These are phyloP conservation scores for Sphaerobolus stellatus DNA, from an alignment of 1,284 basidiomycete genomes.

Conservation along the genomic window DNA sequence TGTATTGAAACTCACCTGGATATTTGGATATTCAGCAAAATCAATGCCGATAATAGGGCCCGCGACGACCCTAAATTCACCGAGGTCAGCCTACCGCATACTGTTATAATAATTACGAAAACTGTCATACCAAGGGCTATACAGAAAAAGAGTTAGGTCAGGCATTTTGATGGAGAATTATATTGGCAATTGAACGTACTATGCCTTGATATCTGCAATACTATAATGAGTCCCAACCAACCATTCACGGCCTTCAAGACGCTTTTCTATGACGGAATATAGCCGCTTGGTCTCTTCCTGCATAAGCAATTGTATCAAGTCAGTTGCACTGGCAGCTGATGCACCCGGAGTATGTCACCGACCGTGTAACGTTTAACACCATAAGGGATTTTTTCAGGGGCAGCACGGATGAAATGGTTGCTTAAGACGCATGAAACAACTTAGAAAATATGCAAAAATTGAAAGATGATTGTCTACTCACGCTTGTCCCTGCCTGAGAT, in stretches of 20 bases:
- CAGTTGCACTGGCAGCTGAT: neutral
- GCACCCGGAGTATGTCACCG: neutral
- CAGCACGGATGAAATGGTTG: conserved; percentile 5
- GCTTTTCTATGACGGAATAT: conserved; percentile 9
- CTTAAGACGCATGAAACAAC: neutral
- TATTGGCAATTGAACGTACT: conserved; percentile 8
- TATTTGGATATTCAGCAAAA: conserved; percentile 5
- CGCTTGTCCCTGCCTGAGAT: conserved; percentile 8
- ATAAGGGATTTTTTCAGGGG: conserved; percentile 24
- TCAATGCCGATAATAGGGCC: conserved; percentile 5
- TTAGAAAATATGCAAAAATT: neutral
- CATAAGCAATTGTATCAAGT: neutral
- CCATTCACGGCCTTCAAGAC: conserved; percentile 10
- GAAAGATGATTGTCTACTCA: neutral
- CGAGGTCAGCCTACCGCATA: neutral
- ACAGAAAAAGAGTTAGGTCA: neutral
- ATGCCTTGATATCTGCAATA: conserved; percentile 11
- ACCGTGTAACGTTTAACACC: conserved; percentile 30
- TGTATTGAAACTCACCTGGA: neutral
- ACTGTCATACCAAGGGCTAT: conserved; percentile 9
- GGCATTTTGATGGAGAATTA: neutral
- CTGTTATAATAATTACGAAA: too few species aligned
- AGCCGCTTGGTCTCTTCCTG: conserved; percentile 9
- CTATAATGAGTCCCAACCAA: conserved; percentile 12
- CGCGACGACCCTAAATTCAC: neutral